Base-by-base conservation (phyloP, 2,329 filamentous ascomycete genomes). In the Pyricularia grisea region DNA sequence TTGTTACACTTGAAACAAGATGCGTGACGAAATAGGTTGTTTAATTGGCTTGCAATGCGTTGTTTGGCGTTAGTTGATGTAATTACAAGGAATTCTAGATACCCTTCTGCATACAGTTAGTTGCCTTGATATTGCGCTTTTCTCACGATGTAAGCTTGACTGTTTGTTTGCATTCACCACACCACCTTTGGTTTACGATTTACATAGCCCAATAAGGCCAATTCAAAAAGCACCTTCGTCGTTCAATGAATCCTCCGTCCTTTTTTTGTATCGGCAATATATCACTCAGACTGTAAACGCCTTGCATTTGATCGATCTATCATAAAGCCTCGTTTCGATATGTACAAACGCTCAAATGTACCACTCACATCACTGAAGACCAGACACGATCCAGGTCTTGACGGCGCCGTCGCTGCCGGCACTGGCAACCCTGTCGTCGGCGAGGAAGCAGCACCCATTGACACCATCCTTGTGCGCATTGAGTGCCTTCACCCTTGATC, bases 381-480 rank as follows among this genome's bases (percentile, higher is more conserved):
- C 85, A 68, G 85, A 81, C 4, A 92, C 86, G 71, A 81, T 85
- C 95, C 95, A 99, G 67, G 94, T 84, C 84, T 98, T 99, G 66
- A 99, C 86, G 0, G 92, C 90, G 42, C 92, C 94, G 84, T 99
- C 95, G 12, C 90, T 92, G 65, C 95, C 95, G 4, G 88, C 88
- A 73, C 90, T 96, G 11, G 92, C 88, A 67, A 98, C 84, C 80
- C 87, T 92, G 70, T 83, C 83, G 10, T 85, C 87, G 31, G 84
- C 85, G 17, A 92, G 84, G 83, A 94, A 99, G 14, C 86, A 86
- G 20, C 98, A 90, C 20, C 92, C 94, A 73, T 91, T 93, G 23
- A 98, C 93, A 11, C 95, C 95, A 76, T 98, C 95, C 81, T 97
- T 97, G 81, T 99, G 95, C 67, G 94, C 93, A 76, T 97, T 97